phyloP scores from a whole-genome alignment of 768 basidiomycete genomes.

The Lentinula aciculospora region DNA sequence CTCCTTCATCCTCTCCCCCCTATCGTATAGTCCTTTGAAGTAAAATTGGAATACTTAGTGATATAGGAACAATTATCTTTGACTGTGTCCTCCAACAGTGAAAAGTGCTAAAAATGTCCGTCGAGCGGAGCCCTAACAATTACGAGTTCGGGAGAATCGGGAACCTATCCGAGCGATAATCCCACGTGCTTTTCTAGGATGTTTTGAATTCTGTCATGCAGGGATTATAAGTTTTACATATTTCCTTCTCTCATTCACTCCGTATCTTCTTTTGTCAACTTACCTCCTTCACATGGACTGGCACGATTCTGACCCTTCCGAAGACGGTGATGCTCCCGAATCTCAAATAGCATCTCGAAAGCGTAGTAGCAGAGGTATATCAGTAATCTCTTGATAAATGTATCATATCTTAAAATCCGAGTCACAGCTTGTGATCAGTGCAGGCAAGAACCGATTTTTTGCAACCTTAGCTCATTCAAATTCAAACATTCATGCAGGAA shows the following conservation, averaged over 20 bases:
- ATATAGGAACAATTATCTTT: not conserved
- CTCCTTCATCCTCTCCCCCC: conserved; percentile 72
- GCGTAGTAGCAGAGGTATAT: conserved; percentile 48
- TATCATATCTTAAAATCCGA: conserved; percentile 4
- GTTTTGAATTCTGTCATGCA: not conserved
- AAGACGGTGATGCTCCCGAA: conserved; percentile 45
- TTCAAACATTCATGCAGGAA: conserved; percentile 45
- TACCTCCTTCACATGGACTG: conserved; percentile 36
- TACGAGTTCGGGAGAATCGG: no score
- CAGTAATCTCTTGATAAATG: conserved; percentile 4
- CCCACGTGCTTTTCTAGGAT: not conserved
- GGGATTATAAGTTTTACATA: not conserved
- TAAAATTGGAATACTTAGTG: conserved; percentile 23
- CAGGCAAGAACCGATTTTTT: conserved; percentile 10
- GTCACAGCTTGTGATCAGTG: conserved; percentile 78
- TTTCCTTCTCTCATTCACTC: conserved; percentile 9
- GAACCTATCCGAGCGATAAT: not conserved
- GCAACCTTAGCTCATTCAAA: no score
- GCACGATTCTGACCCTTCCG: conserved; percentile 57
- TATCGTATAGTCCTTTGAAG: conserved; percentile 84
- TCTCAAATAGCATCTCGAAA: conserved; percentile 41
- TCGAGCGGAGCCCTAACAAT: no score
- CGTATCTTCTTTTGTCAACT: conserved; percentile 16
- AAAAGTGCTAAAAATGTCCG: not conserved
- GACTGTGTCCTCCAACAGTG: not conserved